A percentile compares a stretch with the other conserved stretches of the same genome.
These are phyloP conservation scores for Phoenix dactylifera DNA, from an alignment of 176 grass and related monocot genomes.

Conservation along the genomic window DNA sequence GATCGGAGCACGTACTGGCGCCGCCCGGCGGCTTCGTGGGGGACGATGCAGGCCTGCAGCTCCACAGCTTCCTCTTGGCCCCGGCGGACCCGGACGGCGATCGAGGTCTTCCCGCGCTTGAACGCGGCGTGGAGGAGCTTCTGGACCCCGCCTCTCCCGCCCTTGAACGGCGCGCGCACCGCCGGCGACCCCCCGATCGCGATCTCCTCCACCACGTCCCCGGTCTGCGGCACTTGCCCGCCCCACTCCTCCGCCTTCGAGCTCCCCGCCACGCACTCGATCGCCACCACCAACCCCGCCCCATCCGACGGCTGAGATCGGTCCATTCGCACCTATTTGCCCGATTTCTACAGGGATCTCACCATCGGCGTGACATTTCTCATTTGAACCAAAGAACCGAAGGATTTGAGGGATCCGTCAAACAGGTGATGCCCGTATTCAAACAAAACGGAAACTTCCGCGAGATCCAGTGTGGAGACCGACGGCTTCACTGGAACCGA, in stretches of 20 bases:
- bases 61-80: conserved; percentile 17
- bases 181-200: conserved; percentile 33
- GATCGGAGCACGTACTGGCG: conserved; percentile 63
- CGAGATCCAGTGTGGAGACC: no score
- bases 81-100: conserved; percentile 25
- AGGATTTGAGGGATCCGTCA: no score
- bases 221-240: conserved; percentile 69
- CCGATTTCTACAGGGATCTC: conserved; percentile 1
- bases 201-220: conserved; percentile 88
- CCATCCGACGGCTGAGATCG: conserved; percentile 11
- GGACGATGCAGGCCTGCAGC: conserved; percentile 49
- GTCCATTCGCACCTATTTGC: conserved; percentile 10
- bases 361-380: not conserved
- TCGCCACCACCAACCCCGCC: conserved; percentile 45
- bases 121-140: conserved; percentile 41
- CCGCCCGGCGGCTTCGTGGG: conserved; percentile 18
- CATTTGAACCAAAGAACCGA: no score
- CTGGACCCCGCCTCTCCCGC: conserved; percentile 27
- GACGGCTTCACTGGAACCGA: no score
- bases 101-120: conserved; percentile 33
- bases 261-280: conserved; percentile 92
- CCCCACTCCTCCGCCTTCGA: conserved; percentile 99
- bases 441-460: no score
- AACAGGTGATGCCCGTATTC: no score
- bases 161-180: conserved; percentile 29